phyloP scores from a whole-genome alignment of 805 yeast species.

The Blastobotrys mokoenaii region DNA sequence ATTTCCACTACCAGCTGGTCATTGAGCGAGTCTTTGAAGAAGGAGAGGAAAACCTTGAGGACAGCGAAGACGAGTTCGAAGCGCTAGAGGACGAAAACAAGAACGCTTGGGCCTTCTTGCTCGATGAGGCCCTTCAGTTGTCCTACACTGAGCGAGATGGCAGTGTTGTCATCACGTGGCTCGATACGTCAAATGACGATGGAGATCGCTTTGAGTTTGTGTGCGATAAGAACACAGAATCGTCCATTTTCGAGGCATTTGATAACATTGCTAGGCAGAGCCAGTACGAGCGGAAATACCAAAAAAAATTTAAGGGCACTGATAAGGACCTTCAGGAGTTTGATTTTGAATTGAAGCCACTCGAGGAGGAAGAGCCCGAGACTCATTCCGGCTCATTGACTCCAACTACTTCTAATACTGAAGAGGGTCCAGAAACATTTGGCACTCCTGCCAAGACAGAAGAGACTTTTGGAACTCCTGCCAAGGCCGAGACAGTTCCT shows the following conservation, averaged over 20 bases:
- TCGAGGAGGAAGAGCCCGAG: background rate
- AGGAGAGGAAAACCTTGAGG: constrained; percentile 46
- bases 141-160: constrained; percentile 47
- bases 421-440: too few relatives aligned
- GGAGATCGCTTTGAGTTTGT: constrained; percentile 81
- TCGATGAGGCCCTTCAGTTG: constrained; percentile 53
- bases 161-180: constrained; percentile 62
- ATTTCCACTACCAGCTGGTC: constrained; percentile 60
- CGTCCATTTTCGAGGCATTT: constrained; percentile 48
- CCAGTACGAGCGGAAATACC: constrained; percentile 68
- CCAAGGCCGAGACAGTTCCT: constrained; percentile 2
- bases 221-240: constrained; percentile 47
- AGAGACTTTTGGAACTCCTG: constrained; percentile 14
- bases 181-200: constrained; percentile 72
- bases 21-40: constrained; percentile 63
- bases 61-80: constrained; percentile 40
- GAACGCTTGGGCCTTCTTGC: constrained; percentile 66
- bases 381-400: background rate
- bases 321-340: constrained; percentile 51
- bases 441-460: too few relatives aligned
- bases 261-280: constrained; percentile 55
- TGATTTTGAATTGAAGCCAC: constrained; percentile 27
- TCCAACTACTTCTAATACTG: constrained; percentile 1
- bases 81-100: constrained; percentile 34
- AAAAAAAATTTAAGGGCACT: constrained; percentile 34